Evolutionary conservation across 148 eudicot species (phyloP), one percentile per base, ranked within the genome.

Genomic region (Silene latifolia): DNA sequence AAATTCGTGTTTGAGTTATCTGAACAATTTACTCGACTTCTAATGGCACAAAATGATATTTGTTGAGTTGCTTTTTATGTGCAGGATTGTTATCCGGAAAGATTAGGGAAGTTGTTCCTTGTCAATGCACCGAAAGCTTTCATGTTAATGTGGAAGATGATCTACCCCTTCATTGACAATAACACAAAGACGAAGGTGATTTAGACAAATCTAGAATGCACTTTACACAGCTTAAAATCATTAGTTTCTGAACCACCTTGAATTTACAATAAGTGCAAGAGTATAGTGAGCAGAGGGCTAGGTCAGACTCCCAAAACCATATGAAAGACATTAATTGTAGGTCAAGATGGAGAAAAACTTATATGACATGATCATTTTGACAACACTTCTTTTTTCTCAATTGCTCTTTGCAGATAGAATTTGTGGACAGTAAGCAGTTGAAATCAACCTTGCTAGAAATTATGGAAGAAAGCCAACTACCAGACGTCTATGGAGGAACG

Each of bases 41-140:
- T 67, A n/a, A n/a, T 67, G 24, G 15, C 71, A 42, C 27, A 21
- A 68, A 67, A 0, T 68, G 72, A 46, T 21, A 24, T 27, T 25
- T 65, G 57, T 42, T 46, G 29, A 1, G 57, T 17, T 44, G 18
- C 25, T 23, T 7, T 39, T n/a, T 19, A 54, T 42, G 46, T 75
- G 79, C 88, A 95, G 97, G 97, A 95, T 60, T 90, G 79, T 79
- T 88, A 90, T 77, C 98, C 98, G 7, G 98, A 95, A 81, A 87
- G 96, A 81, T 82, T 95, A 21, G 97, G 91, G 20, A 95, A 95
- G 81, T 25, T 90, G 63, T 78, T 80, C 71, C 47, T 92, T 0
- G 74, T 92, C 21, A 88, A 92, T 29, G 97, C 86, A 44, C 97
- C 98, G 10, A 83, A 73, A 79, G 57, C 90, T 23, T 95, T 90